Evolutionary conservation across 805 yeast species (phyloP).

Genomic region (Teunomyces stri): DNA sequence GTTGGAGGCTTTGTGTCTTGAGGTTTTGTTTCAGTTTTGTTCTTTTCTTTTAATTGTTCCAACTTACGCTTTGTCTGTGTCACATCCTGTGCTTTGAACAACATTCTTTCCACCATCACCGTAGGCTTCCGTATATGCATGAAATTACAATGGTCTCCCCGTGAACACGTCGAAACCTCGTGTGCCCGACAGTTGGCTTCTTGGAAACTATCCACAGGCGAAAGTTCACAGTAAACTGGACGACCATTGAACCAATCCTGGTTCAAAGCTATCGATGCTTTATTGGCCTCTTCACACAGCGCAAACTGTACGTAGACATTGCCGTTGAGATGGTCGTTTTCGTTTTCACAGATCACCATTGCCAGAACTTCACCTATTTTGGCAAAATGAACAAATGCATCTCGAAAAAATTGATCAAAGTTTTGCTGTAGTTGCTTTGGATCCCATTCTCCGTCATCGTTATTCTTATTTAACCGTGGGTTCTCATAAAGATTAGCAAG

Average conservation of each 20-base stretch:
- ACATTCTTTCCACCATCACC: slow-evolving; percentile 35
- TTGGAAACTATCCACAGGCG: slow-evolving; percentile 67
- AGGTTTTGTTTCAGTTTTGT: slow-evolving; percentile 4
- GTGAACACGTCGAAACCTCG: slow-evolving; percentile 59
- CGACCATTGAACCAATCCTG: slow-evolving; percentile 77
- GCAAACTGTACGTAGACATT: slow-evolving; percentile 73
- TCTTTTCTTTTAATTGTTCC: slow-evolving; percentile 5
- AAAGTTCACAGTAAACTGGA: slow-evolving; percentile 77
- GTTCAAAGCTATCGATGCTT: slow-evolving; percentile 61
- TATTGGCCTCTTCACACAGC: slow-evolving; percentile 53
- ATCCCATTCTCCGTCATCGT: slow-evolving; percentile 28
- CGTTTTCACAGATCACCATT: slow-evolving; percentile 77
- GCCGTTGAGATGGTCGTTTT: slow-evolving; percentile 78
- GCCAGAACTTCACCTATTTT: slow-evolving; percentile 52
- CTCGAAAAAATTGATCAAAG: slow-evolving; percentile 66
- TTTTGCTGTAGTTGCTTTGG: slow-evolving; percentile 40
- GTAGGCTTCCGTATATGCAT: slow-evolving; percentile 72
- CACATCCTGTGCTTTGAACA: slow-evolving; percentile 41
- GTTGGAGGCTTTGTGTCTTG: neutral
- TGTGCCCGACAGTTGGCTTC: slow-evolving; percentile 78
- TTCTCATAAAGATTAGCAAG: slow-evolving; percentile 64
- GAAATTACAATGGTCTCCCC: slow-evolving; percentile 84
- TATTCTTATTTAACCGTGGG: slow-evolving; percentile 45
- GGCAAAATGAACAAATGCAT: slow-evolving; percentile 63
- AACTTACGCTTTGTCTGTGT: slow-evolving; percentile 17